Evolutionary conservation across 495 filamentous ascomycete species (phyloP).

Genomic region (Hyaloscypha hepaticicola): DNA sequence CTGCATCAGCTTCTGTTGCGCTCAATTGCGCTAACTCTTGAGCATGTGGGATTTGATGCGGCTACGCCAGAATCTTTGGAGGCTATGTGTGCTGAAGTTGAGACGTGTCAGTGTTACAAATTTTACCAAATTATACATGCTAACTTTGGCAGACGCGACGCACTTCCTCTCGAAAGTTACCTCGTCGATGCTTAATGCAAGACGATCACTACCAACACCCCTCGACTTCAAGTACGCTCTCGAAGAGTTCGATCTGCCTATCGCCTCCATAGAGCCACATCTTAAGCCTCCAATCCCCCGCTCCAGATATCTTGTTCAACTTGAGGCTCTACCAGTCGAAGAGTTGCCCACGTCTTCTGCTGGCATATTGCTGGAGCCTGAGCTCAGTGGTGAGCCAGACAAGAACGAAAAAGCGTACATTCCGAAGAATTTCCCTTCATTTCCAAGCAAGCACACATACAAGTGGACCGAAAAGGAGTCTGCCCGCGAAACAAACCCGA

Average conservation of each 20-base stretch:
- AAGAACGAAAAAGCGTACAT: conserved; percentile 53
- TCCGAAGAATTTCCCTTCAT: conserved; percentile 64
- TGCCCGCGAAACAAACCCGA: conserved; percentile 64
- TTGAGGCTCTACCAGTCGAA: conserved; percentile 21
- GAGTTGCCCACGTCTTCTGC: conserved; percentile 24
- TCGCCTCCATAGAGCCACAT: conserved; percentile 44
- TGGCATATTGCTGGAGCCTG: conserved; percentile 50
- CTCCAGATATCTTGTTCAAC: conserved; percentile 33
- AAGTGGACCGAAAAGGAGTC: conserved; percentile 64
- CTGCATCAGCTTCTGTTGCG: conserved; percentile 25
- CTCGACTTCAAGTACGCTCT: conserved; percentile 70
- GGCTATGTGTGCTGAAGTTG: conserved; percentile 25
- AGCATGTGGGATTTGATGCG: conserved; percentile 28
- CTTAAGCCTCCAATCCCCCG: conserved; percentile 41
- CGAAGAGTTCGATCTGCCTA: conserved; percentile 42
- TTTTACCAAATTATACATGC: neutral
- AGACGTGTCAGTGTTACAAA: conserved; percentile 26
- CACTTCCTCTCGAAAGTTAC: conserved; percentile 55
- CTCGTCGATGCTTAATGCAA: conserved; percentile 58
- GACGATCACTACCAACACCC: conserved; percentile 62
- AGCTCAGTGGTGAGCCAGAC: conserved; percentile 52
- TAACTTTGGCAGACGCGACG: conserved; percentile 43
- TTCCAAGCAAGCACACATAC: conserved; percentile 75
- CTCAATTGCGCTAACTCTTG: conserved; percentile 18
- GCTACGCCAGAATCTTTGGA: conserved; percentile 23